phyloP scores from a whole-genome alignment of 768 basidiomycete species.

The Gloeostereum incarnatum region DNA sequence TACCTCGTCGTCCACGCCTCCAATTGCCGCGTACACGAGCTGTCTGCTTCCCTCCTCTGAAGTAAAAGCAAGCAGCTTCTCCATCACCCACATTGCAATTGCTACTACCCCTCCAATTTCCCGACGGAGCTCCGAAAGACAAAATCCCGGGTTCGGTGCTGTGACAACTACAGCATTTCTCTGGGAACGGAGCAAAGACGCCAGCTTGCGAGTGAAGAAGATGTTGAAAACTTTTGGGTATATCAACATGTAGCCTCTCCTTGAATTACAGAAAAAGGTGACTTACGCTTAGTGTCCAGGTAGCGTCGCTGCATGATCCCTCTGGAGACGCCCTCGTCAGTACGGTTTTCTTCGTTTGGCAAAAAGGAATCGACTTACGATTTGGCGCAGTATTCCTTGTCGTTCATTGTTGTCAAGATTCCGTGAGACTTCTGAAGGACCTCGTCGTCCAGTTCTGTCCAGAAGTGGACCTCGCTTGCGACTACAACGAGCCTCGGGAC shows the following conservation, averaged over 20 bases:
- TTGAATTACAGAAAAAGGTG: neutral
- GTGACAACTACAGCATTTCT: slow-evolving; percentile 14
- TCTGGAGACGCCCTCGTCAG: slow-evolving; percentile 3
- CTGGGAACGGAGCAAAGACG: slow-evolving; percentile 10
- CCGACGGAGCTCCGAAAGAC: slow-evolving; percentile 16
- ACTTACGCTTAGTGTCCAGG: slow-evolving; percentile 16
- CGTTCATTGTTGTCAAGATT: slow-evolving; percentile 17
- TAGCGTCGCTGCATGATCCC: slow-evolving; percentile 15
- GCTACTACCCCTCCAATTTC: neutral
- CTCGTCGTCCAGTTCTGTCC: slow-evolving; percentile 9
- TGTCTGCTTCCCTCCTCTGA: slow-evolving; percentile 24
- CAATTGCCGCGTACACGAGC: slow-evolving; percentile 18
- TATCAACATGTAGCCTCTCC: neutral
- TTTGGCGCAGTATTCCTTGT: too few species aligned
- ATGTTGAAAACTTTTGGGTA: slow-evolving; percentile 16
- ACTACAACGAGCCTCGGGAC: slow-evolving; percentile 19
- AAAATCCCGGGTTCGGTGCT: slow-evolving; percentile 20
- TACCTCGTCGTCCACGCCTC: slow-evolving; percentile 10
- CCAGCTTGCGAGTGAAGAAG: slow-evolving; percentile 19
- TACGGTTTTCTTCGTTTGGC: neutral
- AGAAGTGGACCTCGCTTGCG: slow-evolving; percentile 18
- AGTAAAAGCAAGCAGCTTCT: slow-evolving; percentile 8
- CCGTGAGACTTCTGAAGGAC: slow-evolving; percentile 8
- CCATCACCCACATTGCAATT: neutral
- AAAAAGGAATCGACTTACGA: neutral